Evolutionary conservation across 163 green algal species (phyloP).

Genomic region (Volvox carteri): DNA sequence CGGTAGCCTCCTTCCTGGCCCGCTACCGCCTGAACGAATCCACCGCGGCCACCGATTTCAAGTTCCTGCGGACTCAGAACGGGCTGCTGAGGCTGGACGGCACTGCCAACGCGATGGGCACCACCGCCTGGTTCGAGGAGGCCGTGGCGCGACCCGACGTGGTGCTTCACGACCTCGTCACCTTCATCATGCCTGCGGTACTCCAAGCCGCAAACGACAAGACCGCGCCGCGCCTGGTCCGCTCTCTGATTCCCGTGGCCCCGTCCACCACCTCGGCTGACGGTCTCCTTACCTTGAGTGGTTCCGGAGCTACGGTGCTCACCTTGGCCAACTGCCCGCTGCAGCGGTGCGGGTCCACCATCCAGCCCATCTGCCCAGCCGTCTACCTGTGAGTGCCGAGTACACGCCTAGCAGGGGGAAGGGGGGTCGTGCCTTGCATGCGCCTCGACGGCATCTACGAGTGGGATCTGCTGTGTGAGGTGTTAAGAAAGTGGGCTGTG

Average conservation of each 20-base stretch:
- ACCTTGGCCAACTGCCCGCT: not conserved
- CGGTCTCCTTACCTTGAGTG: too few relatives aligned
- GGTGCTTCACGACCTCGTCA: slow-evolving; percentile 42
- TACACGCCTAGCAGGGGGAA: not conserved
- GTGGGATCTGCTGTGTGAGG: not conserved
- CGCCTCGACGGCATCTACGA: not conserved
- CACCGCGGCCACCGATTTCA: not conserved
- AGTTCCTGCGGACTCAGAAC: not conserved
- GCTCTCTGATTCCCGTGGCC: not conserved
- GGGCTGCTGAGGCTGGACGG: slow-evolving; percentile 39
- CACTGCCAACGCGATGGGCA: not conserved
- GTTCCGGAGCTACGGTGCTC: not conserved
- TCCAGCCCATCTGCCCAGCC: slow-evolving; percentile 24
- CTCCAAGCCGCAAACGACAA: not conserved
- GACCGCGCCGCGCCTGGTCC: slow-evolving; percentile 14
- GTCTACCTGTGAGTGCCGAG: slow-evolving; percentile 26
- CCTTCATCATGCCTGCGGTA: not conserved
- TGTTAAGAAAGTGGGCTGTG: too few relatives aligned
- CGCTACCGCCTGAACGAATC: not conserved
- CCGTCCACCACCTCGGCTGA: not conserved
- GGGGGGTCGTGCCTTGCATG: not conserved
- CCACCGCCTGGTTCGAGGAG: slow-evolving; percentile 33
- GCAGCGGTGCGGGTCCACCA: not conserved
- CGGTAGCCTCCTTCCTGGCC: slow-evolving; percentile 5
- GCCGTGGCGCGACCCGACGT: slow-evolving; percentile 21